phyloP scores from a whole-genome alignment of 306 rosid species.

The Citrullus amarus region DNA sequence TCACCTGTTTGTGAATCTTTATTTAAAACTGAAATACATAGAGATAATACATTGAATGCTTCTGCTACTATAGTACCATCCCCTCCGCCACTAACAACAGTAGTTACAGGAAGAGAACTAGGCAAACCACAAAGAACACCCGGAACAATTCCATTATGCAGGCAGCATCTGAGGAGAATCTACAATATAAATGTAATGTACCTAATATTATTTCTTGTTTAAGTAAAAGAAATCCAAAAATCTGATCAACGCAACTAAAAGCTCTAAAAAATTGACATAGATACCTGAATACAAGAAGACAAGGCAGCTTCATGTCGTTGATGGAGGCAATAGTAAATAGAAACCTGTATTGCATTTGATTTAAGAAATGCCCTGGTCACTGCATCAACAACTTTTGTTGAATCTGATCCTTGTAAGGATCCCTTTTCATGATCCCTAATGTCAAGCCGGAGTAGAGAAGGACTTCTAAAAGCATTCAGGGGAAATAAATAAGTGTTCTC shows the following conservation, averaged over 20 bases:
- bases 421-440: conserved; percentile 35
- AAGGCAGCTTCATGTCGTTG: conserved; percentile 73
- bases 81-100: conserved; percentile 91
- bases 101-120: conserved; percentile 72
- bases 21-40: conserved; percentile 42
- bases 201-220: not conserved
- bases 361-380: conserved; percentile 59
- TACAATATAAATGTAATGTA: conserved; percentile 24
- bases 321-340: conserved; percentile 73
- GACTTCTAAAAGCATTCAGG: conserved; percentile 39
- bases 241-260: not conserved
- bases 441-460: conserved; percentile 37
- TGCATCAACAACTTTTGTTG: conserved; percentile 56
- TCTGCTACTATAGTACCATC: conserved; percentile 84
- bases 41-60: conserved; percentile 54
- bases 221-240: not conserved
- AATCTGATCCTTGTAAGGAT: conserved; percentile 37
- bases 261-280: conserved; percentile 11
- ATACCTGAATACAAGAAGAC: conserved; percentile 71
- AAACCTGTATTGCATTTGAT: conserved; percentile 74
- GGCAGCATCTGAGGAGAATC: conserved; percentile 78
- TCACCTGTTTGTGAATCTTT: conserved; percentile 52
- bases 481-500: conserved; percentile 53
- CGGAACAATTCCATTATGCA: conserved; percentile 52
- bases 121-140: conserved; percentile 87